A percentile compares a stretch with the other conserved stretches of the same genome.
These are phyloP conservation scores for Saccharomycopsis fodiens DNA, from an alignment of 805 yeast species.

Conservation along the genomic window DNA sequence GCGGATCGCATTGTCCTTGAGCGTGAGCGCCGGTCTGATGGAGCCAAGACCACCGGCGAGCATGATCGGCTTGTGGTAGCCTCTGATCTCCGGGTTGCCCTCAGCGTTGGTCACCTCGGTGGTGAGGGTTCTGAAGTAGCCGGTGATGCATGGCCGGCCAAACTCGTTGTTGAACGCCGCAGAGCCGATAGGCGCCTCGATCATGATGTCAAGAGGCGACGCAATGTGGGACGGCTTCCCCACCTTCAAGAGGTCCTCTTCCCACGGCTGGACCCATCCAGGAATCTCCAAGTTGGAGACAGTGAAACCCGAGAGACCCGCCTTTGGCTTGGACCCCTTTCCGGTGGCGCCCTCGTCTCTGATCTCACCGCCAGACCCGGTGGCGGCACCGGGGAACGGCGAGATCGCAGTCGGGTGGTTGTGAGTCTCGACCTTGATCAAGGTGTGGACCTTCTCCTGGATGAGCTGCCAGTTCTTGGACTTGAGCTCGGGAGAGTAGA, in stretches of 20 bases:
- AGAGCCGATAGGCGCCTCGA: conserved; percentile 95
- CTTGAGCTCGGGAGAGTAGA: conserved; percentile 68
- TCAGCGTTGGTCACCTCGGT: conserved; percentile 59
- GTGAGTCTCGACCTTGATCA: conserved; percentile 96
- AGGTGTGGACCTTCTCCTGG: conserved; percentile 76
- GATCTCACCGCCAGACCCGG: conserved; percentile 99
- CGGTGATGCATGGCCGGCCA: conserved; percentile 95
- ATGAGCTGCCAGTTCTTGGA: conserved; percentile 67
- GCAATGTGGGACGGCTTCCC: conserved; percentile 95
- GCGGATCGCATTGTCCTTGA: conserved; percentile 80
- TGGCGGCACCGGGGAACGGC: conserved; percentile 99
- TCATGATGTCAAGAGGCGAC: conserved; percentile 86
- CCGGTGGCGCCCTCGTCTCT: conserved; percentile 99
- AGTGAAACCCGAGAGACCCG: conserved; percentile 90
- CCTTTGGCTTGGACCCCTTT: conserved; percentile 94
- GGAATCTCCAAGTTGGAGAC: conserved; percentile 91
- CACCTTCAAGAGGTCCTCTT: conserved; percentile 62
- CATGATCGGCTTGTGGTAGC: conserved; percentile 99
- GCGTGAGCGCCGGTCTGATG: conserved; percentile 84
- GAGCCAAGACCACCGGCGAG: conserved; percentile 99
- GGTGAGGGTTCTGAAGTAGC: conserved; percentile 93
- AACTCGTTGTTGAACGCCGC: conserved; percentile 98
- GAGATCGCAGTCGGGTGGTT: conserved; percentile 99
- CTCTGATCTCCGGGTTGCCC: conserved; percentile 72
- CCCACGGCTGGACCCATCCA: conserved; percentile 89